Evolutionary conservation across 345 rosid genomes (phyloP), one percentile per base, ranked within the genome.

Genomic region (Eucalyptus fibrosa): DNA sequence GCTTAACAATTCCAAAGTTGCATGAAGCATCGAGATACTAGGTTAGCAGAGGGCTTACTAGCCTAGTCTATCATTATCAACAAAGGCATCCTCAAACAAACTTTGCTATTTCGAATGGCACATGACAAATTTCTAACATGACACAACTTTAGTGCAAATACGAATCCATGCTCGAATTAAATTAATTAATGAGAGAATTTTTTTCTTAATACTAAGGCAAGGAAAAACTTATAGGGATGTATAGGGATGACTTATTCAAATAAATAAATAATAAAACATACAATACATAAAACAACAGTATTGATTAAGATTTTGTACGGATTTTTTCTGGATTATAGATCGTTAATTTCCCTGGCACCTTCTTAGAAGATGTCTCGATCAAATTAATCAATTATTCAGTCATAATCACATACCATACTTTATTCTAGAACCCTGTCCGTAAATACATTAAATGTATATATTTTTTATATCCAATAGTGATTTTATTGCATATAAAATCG

Each of bases 201-300:
- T 9, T 32, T 17, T 34, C 21, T 69, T 3, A 34, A 34, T 32
- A 69, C 7, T 0, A 34, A 2, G 7, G 13, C 44, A 34, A 5
- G 1, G 1, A 3, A 69, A 5, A 18, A 18, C 44, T 72, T 0
- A 19, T 10, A 18, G 7, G 7, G 12, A 45, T 45, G 11, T 45
- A 44, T 44, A n/a, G n/a, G n/a, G n/a, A n/a, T n/a, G 45, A 28
- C 32, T 60, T 7, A 15, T 62, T 30, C 0, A 1, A 14, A 30
- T 4, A 56, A 9, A 56, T 21, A 55, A 3, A 55, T 55, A n/a
- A n/a, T n/a, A n/a, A n/a, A n/a, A n/a, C n/a, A n/a, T n/a, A n/a
- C n/a, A n/a, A n/a, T n/a, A 28, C 6, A 30, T 30, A 62, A 2
- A 12, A 62, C 4, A n/a, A 5, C 2, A 6, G 1, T 37, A 18